Evolutionary conservation across 805 yeast genomes (phyloP).

Genomic region (Ogataea kodamae): DNA sequence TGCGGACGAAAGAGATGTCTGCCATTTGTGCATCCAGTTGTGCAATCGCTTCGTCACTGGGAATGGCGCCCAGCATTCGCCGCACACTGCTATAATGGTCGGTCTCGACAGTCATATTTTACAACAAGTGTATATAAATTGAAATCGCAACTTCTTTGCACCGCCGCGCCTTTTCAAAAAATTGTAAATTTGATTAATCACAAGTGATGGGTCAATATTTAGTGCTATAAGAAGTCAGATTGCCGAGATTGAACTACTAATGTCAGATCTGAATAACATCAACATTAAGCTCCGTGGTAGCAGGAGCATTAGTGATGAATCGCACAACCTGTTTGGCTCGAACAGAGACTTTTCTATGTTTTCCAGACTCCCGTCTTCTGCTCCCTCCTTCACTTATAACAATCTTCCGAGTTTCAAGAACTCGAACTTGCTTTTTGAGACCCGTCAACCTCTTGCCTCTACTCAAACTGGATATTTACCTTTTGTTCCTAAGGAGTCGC

Average conservation of each 20-base stretch:
- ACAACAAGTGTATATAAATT: conserved; percentile 1
- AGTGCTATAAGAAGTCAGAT: conserved; percentile 5
- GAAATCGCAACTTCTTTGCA: not conserved
- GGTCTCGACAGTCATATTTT: conserved; percentile 9
- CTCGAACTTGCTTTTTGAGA: conserved; percentile 9
- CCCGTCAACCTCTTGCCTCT: conserved; percentile 12
- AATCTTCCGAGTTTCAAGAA: conserved; percentile 19
- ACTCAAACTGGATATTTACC: conserved; percentile 14
- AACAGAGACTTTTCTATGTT: conserved; percentile 13
- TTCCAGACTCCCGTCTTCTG: conserved; percentile 13
- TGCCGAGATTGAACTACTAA: conserved; percentile 1
- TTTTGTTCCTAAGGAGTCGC: conserved; percentile 19
- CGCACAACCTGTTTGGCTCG: conserved; percentile 5
- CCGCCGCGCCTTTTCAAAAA: conserved; percentile 2
- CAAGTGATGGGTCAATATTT: conserved; percentile 8
- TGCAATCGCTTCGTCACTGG: not conserved
- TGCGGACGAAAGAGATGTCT: not conserved
- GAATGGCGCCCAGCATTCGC: conserved; percentile 4
- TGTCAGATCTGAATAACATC: conserved; percentile 12
- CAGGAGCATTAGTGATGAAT: conserved; percentile 4
- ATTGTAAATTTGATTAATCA: conserved; percentile 4
- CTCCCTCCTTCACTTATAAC: conserved; percentile 17
- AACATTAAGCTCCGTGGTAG: conserved; percentile 9
- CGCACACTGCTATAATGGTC: conserved; percentile 6
- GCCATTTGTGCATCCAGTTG: not conserved